Base-by-base conservation (phyloP, 2,329 filamentous ascomycete genomes). In the Daldinia eschscholtzii region DNA sequence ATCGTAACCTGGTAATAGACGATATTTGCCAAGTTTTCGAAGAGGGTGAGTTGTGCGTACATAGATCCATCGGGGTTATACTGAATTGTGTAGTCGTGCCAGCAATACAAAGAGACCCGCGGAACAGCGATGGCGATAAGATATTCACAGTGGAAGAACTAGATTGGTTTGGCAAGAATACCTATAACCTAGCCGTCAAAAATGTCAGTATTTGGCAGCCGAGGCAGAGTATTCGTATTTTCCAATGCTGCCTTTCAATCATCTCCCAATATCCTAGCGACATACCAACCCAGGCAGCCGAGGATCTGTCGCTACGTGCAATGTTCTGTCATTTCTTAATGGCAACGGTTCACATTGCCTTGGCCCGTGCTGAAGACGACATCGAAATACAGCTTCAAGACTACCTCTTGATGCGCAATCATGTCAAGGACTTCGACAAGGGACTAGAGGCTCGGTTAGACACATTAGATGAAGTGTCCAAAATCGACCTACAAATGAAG, bases 121-220 rank as follows among this genome's bases (percentile, higher is more conserved):
- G 76, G 58, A 81, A 81, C 70, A 77, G 73, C 44, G 74, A 81
- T 18, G 83, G 81, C 7, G 78, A 80, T 35, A 87, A 80, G 68
- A 64, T 85, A 0, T 93, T 94, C 75, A 87, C 85, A 0, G 65
- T 85, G 0, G 78, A 83, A 2, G 93, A 97, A 73, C 83, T 97
- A 3, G 87, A 94, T 72, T 97, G 93, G 93, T 94, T 97, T 77
- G 91, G 90, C 41, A 90, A 90, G 70, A 95, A 92, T 70, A 86
- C 91, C 1, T 97, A 97, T 81, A 97, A 96, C 72, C 78, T 94
- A 6, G 90, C 89, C 0, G 79, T 95, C 4, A 88, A 89, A 67
- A 83, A 90, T 71, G 83, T 84, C 1, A 82, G 86, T 2, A 70
- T 65, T 0, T 90, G 91, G 84, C 77, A 86, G 26, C 83, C 89